These are phyloP conservation scores for Eucalyptus coolabah DNA, from an alignment of 345 rosid genomes.

Conservation along the genomic window DNA sequence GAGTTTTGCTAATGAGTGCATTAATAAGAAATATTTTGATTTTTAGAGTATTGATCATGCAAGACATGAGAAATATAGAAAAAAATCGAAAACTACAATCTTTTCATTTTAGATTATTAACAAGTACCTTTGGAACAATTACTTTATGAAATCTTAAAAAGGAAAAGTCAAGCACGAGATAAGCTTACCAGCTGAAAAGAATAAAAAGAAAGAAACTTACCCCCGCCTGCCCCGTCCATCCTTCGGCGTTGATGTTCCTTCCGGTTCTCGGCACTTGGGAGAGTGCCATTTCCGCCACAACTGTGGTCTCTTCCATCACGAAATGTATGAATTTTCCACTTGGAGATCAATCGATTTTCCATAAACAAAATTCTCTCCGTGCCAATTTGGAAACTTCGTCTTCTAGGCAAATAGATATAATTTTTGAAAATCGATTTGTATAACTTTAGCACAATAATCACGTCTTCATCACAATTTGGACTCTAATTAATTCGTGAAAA, in stretches of 20 bases:
- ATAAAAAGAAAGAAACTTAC: background rate
- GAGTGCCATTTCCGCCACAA: background rate
- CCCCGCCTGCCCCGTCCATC: background rate
- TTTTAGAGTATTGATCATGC: background rate
- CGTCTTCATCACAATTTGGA: no score
- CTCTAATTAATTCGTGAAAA: no score
- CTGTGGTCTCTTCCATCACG: background rate
- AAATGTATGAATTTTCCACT: background rate
- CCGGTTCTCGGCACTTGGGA: background rate
- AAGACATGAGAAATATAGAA: background rate
- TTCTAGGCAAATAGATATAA: no score
- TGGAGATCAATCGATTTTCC: no score
- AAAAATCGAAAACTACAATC: background rate
- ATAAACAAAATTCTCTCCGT: no score
- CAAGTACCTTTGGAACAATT: background rate
- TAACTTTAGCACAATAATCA: no score
- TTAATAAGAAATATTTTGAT: background rate
- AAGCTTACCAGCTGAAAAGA: background rate
- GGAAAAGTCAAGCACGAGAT: background rate
- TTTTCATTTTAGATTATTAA: background rate
- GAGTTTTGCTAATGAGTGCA: background rate
- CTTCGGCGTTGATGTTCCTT: background rate
- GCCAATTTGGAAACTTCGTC: no score
- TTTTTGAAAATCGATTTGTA: no score
- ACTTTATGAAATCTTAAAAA: background rate